Evolutionary conservation across 441 rosid species (phyloP).

Genomic region (Gossypium davidsonii): DNA sequence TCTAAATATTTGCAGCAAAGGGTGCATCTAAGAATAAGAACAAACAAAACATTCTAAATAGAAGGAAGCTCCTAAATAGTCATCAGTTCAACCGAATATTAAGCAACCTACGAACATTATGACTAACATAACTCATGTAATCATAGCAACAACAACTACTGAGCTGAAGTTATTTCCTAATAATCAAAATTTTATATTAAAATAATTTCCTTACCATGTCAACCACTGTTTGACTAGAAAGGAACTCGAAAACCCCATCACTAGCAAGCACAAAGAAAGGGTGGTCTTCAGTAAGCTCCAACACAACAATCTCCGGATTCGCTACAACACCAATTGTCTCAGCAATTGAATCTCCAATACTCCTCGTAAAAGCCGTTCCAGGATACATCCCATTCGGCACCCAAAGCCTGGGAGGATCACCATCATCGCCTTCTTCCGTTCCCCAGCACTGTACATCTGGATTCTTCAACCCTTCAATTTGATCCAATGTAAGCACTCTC

Average conservation of each 20-base stretch:
- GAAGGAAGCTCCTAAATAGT: neutral
- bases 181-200: neutral
- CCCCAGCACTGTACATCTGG: slow-evolving; percentile 98
- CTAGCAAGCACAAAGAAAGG: slow-evolving; percentile 98
- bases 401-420: slow-evolving; percentile 99
- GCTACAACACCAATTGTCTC: slow-evolving; percentile 97
- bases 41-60: neutral
- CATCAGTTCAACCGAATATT: slow-evolving; percentile 3
- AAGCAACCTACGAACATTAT: neutral
- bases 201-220: slow-evolving; percentile 81
- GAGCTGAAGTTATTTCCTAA: neutral
- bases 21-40: neutral
- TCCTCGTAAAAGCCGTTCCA: slow-evolving; percentile 97
- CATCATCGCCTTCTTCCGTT: slow-evolving; percentile 91
- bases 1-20: neutral
- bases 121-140: neutral
- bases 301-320: slow-evolving; percentile 88
- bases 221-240: slow-evolving; percentile 90
- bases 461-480: slow-evolving; percentile 91
- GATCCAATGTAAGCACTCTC: slow-evolving; percentile 93
- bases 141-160: neutral
- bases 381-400: slow-evolving; percentile 95
- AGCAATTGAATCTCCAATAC: slow-evolving; percentile 93
- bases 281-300: slow-evolving; percentile 70
- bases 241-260: slow-evolving; percentile 98